Evolutionary conservation across 108 stramenopile genomes (phyloP).

Genomic region (Schizochytrium sp.): DNA sequence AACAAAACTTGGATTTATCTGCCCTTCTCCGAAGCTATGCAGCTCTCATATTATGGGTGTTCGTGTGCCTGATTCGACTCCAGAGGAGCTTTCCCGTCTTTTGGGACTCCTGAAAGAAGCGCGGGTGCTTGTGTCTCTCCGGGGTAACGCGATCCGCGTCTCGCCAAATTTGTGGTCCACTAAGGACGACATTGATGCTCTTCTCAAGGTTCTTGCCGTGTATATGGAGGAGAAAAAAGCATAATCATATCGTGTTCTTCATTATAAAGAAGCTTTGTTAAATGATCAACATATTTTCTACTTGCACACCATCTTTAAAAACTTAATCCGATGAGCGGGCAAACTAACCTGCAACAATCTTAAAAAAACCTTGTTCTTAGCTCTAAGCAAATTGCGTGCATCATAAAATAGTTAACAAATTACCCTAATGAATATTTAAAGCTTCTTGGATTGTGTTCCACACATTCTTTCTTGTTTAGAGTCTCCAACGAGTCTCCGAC

Average conservation of each 20-base stretch:
- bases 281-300: too few species aligned
- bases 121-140: not conserved
- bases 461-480: too few species aligned
- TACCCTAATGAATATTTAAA: too few species aligned
- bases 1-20: not conserved
- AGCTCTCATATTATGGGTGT: slow-evolving; percentile 2
- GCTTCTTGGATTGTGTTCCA: too few species aligned
- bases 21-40: not conserved
- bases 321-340: too few species aligned
- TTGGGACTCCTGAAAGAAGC: not conserved
- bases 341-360: too few species aligned
- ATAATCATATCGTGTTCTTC: not conserved
- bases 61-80: slow-evolving; percentile 15
- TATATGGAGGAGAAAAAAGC: not conserved
- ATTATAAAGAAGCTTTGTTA: too few species aligned
- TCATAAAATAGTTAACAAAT: too few species aligned
- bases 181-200: not conserved
- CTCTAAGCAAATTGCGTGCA: too few species aligned
- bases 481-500: too few species aligned
- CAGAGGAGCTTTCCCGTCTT: not conserved
- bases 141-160: slow-evolving; percentile 24
- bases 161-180: slow-evolving; percentile 33
- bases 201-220: not conserved
- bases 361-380: too few species aligned
- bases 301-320: too few species aligned